Conservation (phyloP, 352 stramenopile genomes). For the Globisporangium viniferum region DNA sequence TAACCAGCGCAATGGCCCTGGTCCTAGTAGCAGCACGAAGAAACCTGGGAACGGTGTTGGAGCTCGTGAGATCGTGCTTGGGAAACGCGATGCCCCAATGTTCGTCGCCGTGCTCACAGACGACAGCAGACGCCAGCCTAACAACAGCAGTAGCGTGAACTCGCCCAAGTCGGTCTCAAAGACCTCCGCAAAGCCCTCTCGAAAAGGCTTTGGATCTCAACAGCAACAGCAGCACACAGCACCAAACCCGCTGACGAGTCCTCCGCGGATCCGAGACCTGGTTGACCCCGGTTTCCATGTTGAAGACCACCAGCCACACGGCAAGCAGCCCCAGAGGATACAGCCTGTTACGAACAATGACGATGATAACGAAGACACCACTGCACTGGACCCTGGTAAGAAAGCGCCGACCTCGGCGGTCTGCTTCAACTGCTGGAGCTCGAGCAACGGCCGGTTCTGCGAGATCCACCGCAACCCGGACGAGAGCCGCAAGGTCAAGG, state of each 20-base stretch:
- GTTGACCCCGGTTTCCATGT: slow-evolving; percentile 65
- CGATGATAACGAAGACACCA: background rate
- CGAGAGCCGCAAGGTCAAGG: slow-evolving; percentile 45
- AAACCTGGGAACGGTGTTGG: background rate
- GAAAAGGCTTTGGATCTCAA: slow-evolving; percentile 7
- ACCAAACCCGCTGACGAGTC: slow-evolving; percentile 21
- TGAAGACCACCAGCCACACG: slow-evolving; percentile 20
- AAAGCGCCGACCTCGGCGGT: slow-evolving; percentile 16
- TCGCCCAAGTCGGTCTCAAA: slow-evolving; percentile 15
- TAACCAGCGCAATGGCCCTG: slow-evolving; percentile 2
- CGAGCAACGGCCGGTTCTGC: slow-evolving; percentile 80
- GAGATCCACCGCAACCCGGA: slow-evolving; percentile 55
- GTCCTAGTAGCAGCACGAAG: slow-evolving; percentile 11
- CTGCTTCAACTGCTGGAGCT: slow-evolving; percentile 95
- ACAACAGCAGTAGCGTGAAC: background rate
- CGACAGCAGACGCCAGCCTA: slow-evolving; percentile 15
- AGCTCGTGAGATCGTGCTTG: slow-evolving; percentile 58
- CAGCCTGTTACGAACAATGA: background rate
- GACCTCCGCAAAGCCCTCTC: slow-evolving; percentile 14
- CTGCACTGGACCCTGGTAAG: background rate
- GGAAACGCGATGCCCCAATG: slow-evolving; percentile 52
- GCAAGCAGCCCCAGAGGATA: background rate
- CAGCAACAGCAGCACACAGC: background rate
- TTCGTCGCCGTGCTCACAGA: slow-evolving; percentile 57
- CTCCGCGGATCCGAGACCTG: slow-evolving; percentile 72